phyloP scores from a whole-genome alignment of 139 green algal genomes.

The Deuterostichococcus epilithicus region DNA sequence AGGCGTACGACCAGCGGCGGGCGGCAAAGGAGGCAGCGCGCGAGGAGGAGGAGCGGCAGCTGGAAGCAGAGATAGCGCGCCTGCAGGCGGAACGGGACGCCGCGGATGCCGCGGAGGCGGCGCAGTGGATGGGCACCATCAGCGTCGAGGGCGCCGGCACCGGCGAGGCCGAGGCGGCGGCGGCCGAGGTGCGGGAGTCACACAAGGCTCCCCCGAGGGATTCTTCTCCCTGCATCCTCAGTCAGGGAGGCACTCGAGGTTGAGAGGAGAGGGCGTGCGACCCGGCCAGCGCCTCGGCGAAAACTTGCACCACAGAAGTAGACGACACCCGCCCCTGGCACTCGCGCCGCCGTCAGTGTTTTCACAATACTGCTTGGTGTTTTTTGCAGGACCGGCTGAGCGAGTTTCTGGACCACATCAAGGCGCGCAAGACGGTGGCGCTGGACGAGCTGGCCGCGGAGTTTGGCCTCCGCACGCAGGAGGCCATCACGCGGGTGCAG shows the following conservation, averaged over 20 bases:
- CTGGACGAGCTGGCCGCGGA: conserved; percentile 84
- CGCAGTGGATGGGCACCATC: conserved; percentile 77
- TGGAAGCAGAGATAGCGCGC: conserved; percentile 64
- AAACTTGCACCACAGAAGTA: too few species aligned
- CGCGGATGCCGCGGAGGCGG: conserved; percentile 68
- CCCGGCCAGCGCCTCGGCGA: too few species aligned
- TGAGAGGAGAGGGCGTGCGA: too few species aligned
- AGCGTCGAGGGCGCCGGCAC: conserved; percentile 59
- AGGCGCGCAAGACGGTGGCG: conserved; percentile 72
- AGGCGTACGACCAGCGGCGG: conserved; percentile 58
- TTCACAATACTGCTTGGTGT: conserved; percentile 16
- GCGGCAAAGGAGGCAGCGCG: conserved; percentile 51
- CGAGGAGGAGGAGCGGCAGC: conserved; percentile 58
- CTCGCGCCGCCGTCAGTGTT: neutral
- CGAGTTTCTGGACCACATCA: conserved; percentile 70
- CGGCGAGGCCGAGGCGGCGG: conserved; percentile 27
- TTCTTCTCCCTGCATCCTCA: neutral
- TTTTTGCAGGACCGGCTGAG: conserved; percentile 46
- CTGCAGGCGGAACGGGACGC: conserved; percentile 50
- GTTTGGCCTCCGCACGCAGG: conserved; percentile 68
- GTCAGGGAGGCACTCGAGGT: too few species aligned
- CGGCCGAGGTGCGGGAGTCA: conserved; percentile 24
- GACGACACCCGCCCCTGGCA: too few species aligned
- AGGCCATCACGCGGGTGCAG: conserved; percentile 76
- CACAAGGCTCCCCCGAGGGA: neutral